Percentiles rank a stretch among this genome's conserved stretches.
Evolutionary conservation across 192 early-diverging fungal species (phyloP).

Genomic region (Linderina pennispora): DNA sequence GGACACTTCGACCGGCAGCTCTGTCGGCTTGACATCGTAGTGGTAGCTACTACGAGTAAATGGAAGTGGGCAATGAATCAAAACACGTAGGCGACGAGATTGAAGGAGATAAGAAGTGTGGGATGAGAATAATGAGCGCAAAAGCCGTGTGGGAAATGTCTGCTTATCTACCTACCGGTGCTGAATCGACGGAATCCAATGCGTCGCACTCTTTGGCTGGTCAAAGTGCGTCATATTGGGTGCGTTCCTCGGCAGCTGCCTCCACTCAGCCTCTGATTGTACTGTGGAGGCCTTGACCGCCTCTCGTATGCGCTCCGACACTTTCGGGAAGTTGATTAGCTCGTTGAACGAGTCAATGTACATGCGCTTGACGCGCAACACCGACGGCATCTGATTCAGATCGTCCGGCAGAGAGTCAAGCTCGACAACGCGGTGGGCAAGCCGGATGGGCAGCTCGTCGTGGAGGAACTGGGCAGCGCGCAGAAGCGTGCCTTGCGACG

Average conservation of each 20-base stretch:
- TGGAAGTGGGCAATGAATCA: too few species aligned
- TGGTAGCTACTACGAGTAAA: constrained; percentile 49
- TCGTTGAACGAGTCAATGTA: constrained; percentile 87
- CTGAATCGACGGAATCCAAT: constrained; percentile 47
- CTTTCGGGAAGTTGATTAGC: constrained; percentile 36
- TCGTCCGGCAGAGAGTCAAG: constrained; percentile 83
- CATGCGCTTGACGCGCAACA: constrained; percentile 89
- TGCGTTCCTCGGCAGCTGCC: constrained; percentile 28
- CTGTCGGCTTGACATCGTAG: constrained; percentile 41
- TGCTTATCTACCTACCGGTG: constrained; percentile 34
- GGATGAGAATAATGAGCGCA: not conserved
- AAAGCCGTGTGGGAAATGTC: too few species aligned
- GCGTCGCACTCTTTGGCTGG: constrained; percentile 15
- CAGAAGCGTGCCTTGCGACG: constrained; percentile 66
- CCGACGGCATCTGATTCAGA: constrained; percentile 84
- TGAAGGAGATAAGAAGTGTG: not conserved
- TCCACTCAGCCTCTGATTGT: constrained; percentile 6
- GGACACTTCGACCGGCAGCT: constrained; percentile 61
- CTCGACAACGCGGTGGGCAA: constrained; percentile 93
- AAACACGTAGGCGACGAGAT: not conserved
- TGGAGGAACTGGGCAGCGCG: constrained; percentile 74
- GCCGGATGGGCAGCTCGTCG: constrained; percentile 88
- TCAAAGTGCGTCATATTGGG: constrained; percentile 18
- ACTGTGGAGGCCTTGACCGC: constrained; percentile 31
- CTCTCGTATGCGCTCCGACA: constrained; percentile 29